Conservation (phyloP, 2,329 filamentous ascomycete species). For the Diaporthe helianthi region DNA sequence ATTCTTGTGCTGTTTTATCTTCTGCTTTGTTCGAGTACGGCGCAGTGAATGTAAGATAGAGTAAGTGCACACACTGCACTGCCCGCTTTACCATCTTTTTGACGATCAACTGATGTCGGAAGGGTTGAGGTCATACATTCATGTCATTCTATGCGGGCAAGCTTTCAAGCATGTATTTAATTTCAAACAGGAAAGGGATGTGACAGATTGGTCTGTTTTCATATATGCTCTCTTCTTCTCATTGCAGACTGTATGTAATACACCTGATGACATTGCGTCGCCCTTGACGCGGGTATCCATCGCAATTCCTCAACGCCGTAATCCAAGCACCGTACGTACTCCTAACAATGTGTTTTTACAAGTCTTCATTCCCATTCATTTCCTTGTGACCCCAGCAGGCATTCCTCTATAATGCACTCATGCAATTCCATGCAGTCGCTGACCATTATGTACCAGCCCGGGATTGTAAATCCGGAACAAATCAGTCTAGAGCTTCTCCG, state of each 20-base stretch:
- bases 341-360: conserved; percentile 31
- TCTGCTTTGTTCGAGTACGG: not conserved
- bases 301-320: conserved; percentile 1
- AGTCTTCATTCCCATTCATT: not conserved
- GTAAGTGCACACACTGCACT: too few relatives aligned
- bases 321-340: conserved; percentile 18
- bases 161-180: not conserved
- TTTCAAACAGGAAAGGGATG: not conserved
- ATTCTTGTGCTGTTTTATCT: not conserved
- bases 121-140: not conserved
- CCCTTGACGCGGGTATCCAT: conserved; percentile 30
- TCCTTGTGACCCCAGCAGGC: not conserved
- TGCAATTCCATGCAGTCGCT: conserved; percentile 14
- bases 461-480: not conserved
- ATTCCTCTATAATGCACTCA: conserved; percentile 6
- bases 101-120: not conserved
- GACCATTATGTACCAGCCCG: conserved; percentile 15
- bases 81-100: not conserved
- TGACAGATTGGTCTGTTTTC: not conserved
- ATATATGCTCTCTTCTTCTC: not conserved
- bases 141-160: not conserved
- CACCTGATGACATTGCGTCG: not conserved
- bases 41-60: not conserved
- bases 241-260: not conserved
- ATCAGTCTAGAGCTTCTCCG: conserved; percentile 64